These are phyloP conservation scores for Dactylellina sp. DNA, from an alignment of 2,329 filamentous ascomycete genomes.

Conservation along the genomic window DNA sequence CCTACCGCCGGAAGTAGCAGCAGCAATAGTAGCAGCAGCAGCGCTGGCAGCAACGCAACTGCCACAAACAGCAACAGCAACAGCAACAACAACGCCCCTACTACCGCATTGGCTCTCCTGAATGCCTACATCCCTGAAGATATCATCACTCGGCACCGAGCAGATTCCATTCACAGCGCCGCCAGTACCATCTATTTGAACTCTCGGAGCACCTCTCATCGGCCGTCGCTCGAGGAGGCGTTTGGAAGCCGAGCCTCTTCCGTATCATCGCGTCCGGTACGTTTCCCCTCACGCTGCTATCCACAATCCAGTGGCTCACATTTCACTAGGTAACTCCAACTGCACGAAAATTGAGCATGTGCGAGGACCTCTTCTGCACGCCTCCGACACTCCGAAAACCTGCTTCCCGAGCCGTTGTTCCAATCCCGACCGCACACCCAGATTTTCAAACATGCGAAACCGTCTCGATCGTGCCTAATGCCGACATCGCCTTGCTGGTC, in stretches of 20 bases:
- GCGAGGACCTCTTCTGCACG: conserved; percentile 53
- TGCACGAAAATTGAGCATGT: conserved; percentile 45
- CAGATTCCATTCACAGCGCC: conserved; percentile 48
- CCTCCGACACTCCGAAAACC: conserved; percentile 50
- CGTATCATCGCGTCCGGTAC: conserved; percentile 45
- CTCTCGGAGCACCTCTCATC: conserved; percentile 39
- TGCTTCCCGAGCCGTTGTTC: conserved; percentile 20
- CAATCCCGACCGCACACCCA: conserved; percentile 36
- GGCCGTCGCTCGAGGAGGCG: conserved; percentile 41
- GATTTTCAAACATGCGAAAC: conserved; percentile 52
- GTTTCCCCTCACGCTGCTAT: conserved; percentile 4
- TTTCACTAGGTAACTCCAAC: conserved; percentile 45
- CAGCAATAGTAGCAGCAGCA: conserved; percentile 23
- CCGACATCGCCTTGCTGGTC: conserved; percentile 51
- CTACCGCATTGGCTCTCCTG: conserved; percentile 18
- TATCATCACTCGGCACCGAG: conserved; percentile 33
- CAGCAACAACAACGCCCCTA: conserved; percentile 9
- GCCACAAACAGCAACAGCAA: conserved; percentile 16
- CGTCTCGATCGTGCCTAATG: conserved; percentile 39
- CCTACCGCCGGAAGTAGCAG: conserved; percentile 31
- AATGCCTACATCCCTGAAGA: conserved; percentile 37
- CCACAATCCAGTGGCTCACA: conserved; percentile 33
- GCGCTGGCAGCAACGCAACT: conserved; percentile 13
- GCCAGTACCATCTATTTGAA: conserved; percentile 51
- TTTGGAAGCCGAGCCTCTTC: conserved; percentile 44